Evolutionary conservation across 2,329 filamentous ascomycete species (phyloP).

Genomic region (Ceratocystis colombiana): DNA sequence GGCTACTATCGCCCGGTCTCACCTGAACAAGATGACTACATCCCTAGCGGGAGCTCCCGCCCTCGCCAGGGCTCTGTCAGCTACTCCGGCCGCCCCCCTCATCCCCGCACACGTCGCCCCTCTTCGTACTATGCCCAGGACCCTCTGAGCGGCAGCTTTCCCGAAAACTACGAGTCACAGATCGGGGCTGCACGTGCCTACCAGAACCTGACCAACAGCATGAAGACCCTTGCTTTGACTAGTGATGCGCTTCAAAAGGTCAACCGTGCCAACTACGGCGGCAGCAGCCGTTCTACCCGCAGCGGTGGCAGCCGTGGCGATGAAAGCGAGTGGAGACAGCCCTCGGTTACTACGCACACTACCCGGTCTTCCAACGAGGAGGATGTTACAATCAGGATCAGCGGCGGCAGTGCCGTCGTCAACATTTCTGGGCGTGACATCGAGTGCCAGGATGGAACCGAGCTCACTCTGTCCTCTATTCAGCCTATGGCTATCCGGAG

Average conservation of each 20-base stretch:
- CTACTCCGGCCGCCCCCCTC: constrained; percentile 7
- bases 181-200: constrained; percentile 39
- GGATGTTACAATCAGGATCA: constrained; percentile 52
- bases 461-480: constrained; percentile 45
- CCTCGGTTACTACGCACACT: constrained; percentile 52
- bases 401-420: constrained; percentile 46
- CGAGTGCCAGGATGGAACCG: constrained; percentile 48
- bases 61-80: constrained; percentile 20
- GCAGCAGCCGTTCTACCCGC: constrained; percentile 47
- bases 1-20: constrained; percentile 12
- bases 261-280: constrained; percentile 37
- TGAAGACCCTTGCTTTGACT: constrained; percentile 32
- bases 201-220: constrained; percentile 26
- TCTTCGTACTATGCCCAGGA: constrained; percentile 21
- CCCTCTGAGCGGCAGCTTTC: not conserved
- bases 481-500: constrained; percentile 32
- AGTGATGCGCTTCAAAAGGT: constrained; percentile 46
- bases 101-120: constrained; percentile 5
- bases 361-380: constrained; percentile 46
- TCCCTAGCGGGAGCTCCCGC: constrained; percentile 14
- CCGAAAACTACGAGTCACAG: constrained; percentile 33
- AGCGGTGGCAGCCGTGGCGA: constrained; percentile 49
- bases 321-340: constrained; percentile 50
- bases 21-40: constrained; percentile 21
- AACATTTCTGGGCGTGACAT: constrained; percentile 49